A percentile compares a stretch with the other conserved stretches of the same genome.
phyloP scores from a whole-genome alignment of 805 yeast genomes.

The Saturnispora bothae region DNA sequence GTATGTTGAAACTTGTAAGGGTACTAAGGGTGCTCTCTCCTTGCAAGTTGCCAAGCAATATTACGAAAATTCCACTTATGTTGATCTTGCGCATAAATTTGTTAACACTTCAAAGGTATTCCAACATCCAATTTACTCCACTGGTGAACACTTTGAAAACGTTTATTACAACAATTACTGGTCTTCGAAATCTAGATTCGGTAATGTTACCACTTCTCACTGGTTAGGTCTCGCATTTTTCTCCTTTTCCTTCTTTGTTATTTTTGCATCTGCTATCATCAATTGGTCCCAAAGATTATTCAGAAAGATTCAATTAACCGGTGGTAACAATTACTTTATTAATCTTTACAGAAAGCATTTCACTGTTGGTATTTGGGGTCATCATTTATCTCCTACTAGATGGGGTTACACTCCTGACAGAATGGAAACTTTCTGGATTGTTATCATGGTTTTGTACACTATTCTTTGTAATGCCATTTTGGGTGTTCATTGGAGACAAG shows the following conservation, averaged over 20 bases:
- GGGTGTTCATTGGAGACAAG: conserved; percentile 16
- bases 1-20: conserved; percentile 17
- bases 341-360: conserved; percentile 21
- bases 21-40: conserved; percentile 23
- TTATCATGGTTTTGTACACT: conserved; percentile 26
- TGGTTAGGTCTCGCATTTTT: conserved; percentile 36
- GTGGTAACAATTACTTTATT: conserved; percentile 23
- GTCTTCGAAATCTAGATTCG: conserved; percentile 23
- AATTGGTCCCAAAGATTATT: conserved; percentile 33
- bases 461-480: conserved; percentile 15
- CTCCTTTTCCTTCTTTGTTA: conserved; percentile 39
- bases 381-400: conserved; percentile 14
- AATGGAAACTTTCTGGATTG: conserved; percentile 36
- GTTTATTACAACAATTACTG: conserved; percentile 19
- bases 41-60: conserved; percentile 26
- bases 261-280: conserved; percentile 31
- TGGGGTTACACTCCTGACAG: conserved; percentile 40
- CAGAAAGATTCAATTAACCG: conserved; percentile 27
- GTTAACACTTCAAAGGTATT: conserved; percentile 25
- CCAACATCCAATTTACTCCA: conserved; percentile 27
- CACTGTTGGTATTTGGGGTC: conserved; percentile 18
- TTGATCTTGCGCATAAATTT: conserved; percentile 15
- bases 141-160: conserved; percentile 15
- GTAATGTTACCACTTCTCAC: conserved; percentile 32
- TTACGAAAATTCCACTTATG: conserved; percentile 31